A percentile compares a stretch with the other conserved stretches of the same genome.
These are phyloP conservation scores for Starmerella ratchasimensis DNA, from an alignment of 805 yeast species.

Conservation along the genomic window DNA sequence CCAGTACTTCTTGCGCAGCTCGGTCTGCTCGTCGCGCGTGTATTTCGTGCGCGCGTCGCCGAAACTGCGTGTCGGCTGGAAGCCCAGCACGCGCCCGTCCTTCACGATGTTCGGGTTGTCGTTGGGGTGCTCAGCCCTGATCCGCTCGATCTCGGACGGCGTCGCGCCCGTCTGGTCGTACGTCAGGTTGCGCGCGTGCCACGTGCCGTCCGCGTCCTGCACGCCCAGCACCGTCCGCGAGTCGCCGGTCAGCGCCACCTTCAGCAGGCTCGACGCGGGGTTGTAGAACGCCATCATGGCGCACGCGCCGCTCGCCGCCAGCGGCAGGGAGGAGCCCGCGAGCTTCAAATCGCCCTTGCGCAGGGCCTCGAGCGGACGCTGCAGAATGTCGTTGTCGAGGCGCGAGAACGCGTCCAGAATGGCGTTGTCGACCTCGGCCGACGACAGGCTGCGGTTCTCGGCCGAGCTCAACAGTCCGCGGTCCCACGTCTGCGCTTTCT, in stretches of 20 bases:
- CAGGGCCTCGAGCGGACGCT: slow-evolving; percentile 54
- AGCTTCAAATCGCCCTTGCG: slow-evolving; percentile 47
- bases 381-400: slow-evolving; percentile 73
- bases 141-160: slow-evolving; percentile 67
- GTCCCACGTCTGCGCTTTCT: slow-evolving; percentile 24
- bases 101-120: slow-evolving; percentile 38
- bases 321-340: slow-evolving; percentile 74
- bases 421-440: slow-evolving; percentile 61
- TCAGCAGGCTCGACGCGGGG: slow-evolving; percentile 49
- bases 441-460: slow-evolving; percentile 42
- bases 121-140: slow-evolving; percentile 76
- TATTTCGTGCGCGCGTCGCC: slow-evolving; percentile 92
- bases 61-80: slow-evolving; percentile 90
- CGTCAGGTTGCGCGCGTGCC: slow-evolving; percentile 79
- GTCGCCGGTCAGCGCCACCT: slow-evolving; percentile 93
- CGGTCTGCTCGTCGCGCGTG: slow-evolving; percentile 55
- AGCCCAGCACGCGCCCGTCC: slow-evolving; percentile 81
- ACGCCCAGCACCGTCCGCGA: slow-evolving; percentile 83
- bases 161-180: slow-evolving; percentile 90
- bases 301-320: slow-evolving; percentile 52
- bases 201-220: slow-evolving; percentile 40
- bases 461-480: not conserved
- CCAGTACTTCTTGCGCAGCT: slow-evolving; percentile 57
- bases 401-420: slow-evolving; percentile 64
- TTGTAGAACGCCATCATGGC: slow-evolving; percentile 77